Conservation (phyloP, 805 yeast species). For the Saccharomycopsis sp. region DNA sequence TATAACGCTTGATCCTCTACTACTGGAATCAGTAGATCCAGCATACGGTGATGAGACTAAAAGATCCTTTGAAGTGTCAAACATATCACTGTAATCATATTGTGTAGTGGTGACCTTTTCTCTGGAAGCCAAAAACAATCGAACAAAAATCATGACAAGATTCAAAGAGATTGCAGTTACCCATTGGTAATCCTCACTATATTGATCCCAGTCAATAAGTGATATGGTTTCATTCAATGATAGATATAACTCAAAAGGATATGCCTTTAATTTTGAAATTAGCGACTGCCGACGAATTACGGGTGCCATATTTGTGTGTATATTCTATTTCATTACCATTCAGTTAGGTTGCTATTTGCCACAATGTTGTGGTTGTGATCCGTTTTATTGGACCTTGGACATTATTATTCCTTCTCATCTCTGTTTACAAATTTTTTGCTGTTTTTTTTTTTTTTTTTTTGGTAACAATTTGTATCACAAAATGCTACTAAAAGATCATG, state of each 20-base stretch:
- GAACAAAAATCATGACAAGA: neutral
- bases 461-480: too few relatives aligned
- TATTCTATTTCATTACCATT: neutral
- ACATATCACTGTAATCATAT: slow-evolving; percentile 13
- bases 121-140: neutral
- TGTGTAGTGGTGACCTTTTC: neutral
- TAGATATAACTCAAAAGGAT: slow-evolving; percentile 14
- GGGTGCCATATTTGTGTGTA: neutral
- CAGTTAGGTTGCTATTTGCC: too few relatives aligned
- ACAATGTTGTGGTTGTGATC: too few relatives aligned
- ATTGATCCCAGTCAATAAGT: slow-evolving; percentile 13
- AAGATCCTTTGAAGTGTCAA: slow-evolving; percentile 9
- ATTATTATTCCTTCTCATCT: neutral
- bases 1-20: neutral
- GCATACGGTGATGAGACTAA: neutral
- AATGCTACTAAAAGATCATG: neutral
- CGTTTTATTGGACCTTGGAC: neutral
- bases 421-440: neutral
- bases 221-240: slow-evolving; percentile 7
- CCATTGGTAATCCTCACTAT: slow-evolving; percentile 3
- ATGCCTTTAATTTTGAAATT: neutral
- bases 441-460: neutral
- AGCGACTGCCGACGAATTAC: slow-evolving; percentile 3
- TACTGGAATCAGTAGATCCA: neutral
- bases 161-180: slow-evolving; percentile 4